Percentiles rank a stretch among this genome's conserved stretches.
Evolutionary conservation across 2,329 filamentous ascomycete genomes (phyloP).

Genomic region (Ophiocordyceps camponoti-floridani): DNA sequence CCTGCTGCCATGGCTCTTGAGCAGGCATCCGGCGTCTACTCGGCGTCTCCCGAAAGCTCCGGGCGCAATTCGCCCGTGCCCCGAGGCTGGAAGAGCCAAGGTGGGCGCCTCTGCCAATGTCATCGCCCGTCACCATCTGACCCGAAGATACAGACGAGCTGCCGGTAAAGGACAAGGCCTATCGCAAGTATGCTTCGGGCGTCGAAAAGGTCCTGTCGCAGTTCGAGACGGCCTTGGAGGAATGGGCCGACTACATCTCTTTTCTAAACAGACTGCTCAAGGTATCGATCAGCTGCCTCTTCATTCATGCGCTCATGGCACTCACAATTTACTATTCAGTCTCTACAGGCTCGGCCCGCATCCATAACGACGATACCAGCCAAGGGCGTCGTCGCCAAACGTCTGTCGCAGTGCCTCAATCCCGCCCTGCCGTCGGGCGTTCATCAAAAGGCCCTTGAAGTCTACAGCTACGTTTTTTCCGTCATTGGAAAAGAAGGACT

Average conservation of each 20-base stretch:
- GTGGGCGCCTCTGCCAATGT: conserved; percentile 27
- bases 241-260: conserved; percentile 99
- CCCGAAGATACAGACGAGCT: conserved; percentile 26
- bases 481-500: conserved; percentile 68
- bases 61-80: conserved; percentile 60
- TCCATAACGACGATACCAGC: conserved; percentile 59
- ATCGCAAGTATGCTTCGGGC: conserved; percentile 75
- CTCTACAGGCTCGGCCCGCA: conserved; percentile 69
- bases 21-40: conserved; percentile 34
- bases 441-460: conserved; percentile 90
- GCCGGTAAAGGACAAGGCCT: conserved; percentile 44
- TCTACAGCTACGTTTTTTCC: conserved; percentile 79
- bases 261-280: conserved; percentile 84
- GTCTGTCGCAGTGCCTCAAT: conserved; percentile 87
- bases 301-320: not conserved
- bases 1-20: conserved; percentile 41
- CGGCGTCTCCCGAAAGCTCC: conserved; percentile 65
- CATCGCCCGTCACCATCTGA: conserved; percentile 1
- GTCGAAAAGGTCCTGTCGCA: conserved; percentile 76
- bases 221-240: conserved; percentile 85
- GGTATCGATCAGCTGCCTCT: conserved; percentile 25
- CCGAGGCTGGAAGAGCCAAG: conserved; percentile 63
- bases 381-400: conserved; percentile 69
- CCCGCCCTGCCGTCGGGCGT: conserved; percentile 86
- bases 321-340: conserved; percentile 27